Evolutionary conservation across 345 rosid genomes (phyloP), one percentile per base, ranked within the genome.

Genomic region (Populus tremula): DNA sequence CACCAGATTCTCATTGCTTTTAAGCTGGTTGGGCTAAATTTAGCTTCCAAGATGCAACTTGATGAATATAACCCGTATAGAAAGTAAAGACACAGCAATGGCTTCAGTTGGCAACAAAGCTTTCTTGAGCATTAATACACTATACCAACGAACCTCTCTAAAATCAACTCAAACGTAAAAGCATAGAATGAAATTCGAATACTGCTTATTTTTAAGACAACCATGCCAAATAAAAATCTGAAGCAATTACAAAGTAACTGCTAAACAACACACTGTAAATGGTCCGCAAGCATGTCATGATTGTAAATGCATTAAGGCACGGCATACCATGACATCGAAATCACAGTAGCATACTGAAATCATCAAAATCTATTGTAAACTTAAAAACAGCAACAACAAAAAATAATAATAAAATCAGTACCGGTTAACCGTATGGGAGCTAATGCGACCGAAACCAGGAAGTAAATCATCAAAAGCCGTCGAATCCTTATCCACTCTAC

Each of bases 391-490:
- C 47, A n/a, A 11, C 16, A 63, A 39, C n/a, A 27, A 29, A 45
- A 17, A 29, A 6, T 18, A 16, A 35, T 21, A 54, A 23, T 5
- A 36, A 21, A 63, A 65, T 5, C 23, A 68, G 69, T 69, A 83
- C 85, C 83, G 73, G 78, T 45, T 69, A 59, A 79, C 12, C 70
- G 72, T 65, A 36, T 93, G 89, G 69, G 92, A 86, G 84, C 82
- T 87, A 82, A 85, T 78, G 70, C 89, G 78, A 76, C 95, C 92
- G 76, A 91, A 92, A 53, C 97, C 95, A 29, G 90, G 87, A 67
- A 91, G 85, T 87, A 93, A 80, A 76, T 93, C 97, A 81, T 91
- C 95, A 67, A 93, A 93, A 63, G 49, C 86, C 23, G 86, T 80
- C 5, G 81, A 73, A 53, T 79, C 84, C 45, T 85, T 85, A 73